Base-by-base conservation (phyloP, 1,284 basidiomycete genomes). In the Ustilago crameri region DNA sequence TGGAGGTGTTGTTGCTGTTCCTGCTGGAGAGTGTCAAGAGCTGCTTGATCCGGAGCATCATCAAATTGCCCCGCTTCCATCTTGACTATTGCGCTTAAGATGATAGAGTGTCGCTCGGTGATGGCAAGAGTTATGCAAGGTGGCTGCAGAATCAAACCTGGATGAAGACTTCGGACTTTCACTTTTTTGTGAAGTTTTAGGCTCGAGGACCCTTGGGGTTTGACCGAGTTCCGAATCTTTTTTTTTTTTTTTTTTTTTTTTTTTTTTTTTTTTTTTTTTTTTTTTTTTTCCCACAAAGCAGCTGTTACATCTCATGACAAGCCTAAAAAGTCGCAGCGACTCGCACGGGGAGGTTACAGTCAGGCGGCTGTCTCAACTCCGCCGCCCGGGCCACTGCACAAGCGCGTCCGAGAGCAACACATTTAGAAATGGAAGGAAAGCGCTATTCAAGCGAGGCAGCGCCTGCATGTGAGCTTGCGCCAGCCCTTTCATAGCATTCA, bases 41-140 rank as follows among this genome's bases (percentile, higher is more conserved):
- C 8, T 8, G n/a, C 48, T 44, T 57, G 54, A 15, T 68, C 63
- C 3, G 54, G 51, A 12, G 69, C 63, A 23, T 72, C 69, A 32
- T 72, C 69, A 18, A 72, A 72, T 24, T 72, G 69, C 5, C 69
- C 69, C 15, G 49, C 55, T 40, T 72, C 63, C 69, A 72, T 66
- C 2, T 8, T 56, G 34, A 15, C 12, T 7, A 22, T 34, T 9
- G 14, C 24, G 2, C 3, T 5, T 2, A 2, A 18, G 41, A 9
- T 23, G 41, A 15, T 42, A 22, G n/a, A n/a, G n/a, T n/a, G n/a
- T n/a, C n/a, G n/a, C n/a, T n/a, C n/a, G n/a, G n/a, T n/a, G n/a
- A n/a, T n/a, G n/a, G n/a, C n/a, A n/a, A n/a, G n/a, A n/a, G n/a
- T n/a, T n/a, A 42, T n/a, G 17, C 15, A 23, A 17, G 10, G 27